Evolutionary conservation across 805 yeast species (phyloP).

Genomic region (Monosporozyma unispora): DNA sequence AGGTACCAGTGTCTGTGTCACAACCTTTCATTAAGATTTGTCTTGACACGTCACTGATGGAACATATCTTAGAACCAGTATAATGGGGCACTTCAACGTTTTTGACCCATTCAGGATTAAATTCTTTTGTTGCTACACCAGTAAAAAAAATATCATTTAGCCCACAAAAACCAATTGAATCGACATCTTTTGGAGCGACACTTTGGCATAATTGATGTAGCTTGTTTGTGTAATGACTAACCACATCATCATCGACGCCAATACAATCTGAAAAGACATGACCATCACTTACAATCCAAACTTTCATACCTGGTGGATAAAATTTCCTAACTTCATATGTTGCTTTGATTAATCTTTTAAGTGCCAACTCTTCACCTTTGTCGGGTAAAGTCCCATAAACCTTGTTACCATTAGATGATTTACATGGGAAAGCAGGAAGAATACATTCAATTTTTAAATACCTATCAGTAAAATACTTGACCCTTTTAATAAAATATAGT

Average conservation of each 20-base stretch:
- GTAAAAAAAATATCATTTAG: constrained; percentile 34
- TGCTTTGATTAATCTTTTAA: constrained; percentile 31
- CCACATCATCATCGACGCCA: constrained; percentile 50
- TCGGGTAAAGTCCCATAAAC: constrained; percentile 45
- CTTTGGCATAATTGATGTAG: constrained; percentile 37
- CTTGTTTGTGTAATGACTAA: constrained; percentile 38
- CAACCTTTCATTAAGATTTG: constrained; percentile 37
- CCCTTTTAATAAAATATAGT: constrained; percentile 34
- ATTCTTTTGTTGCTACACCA: constrained; percentile 20
- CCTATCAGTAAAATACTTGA: constrained; percentile 42
- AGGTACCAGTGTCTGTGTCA: constrained; percentile 50
- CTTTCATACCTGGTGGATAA: constrained; percentile 47
- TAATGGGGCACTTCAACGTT: constrained; percentile 29
- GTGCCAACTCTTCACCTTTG: constrained; percentile 41
- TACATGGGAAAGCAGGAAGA: constrained; percentile 58
- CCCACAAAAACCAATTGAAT: constrained; percentile 35
- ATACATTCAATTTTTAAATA: constrained; percentile 44
- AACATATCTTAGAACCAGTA: constrained; percentile 33
- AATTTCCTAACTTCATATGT: constrained; percentile 29
- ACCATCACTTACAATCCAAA: constrained; percentile 54
- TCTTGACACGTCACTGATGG: constrained; percentile 33
- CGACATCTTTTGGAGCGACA: constrained; percentile 25
- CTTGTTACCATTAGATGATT: constrained; percentile 47
- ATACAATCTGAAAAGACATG: constrained; percentile 59
- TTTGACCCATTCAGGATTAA: constrained; percentile 26